Conservation (phyloP, 176 grass and related monocot genomes). For the Saccharum spontaneum region DNA sequence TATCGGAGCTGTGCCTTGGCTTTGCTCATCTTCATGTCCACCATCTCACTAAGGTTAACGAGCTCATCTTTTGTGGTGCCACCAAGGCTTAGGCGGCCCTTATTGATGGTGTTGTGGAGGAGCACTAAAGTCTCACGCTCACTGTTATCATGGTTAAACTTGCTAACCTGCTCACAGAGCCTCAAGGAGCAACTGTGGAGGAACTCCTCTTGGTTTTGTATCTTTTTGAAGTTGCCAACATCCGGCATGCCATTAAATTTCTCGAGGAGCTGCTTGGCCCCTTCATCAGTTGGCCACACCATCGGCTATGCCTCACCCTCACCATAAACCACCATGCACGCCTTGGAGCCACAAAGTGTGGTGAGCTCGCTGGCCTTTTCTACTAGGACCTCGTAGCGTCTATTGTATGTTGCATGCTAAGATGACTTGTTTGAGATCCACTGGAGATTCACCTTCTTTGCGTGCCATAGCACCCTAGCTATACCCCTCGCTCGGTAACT, state of each 20-base stretch:
- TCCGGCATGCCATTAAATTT: slow-evolving; percentile 35
- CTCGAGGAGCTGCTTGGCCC: neutral
- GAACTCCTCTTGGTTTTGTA: slow-evolving; percentile 32
- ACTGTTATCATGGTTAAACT: neutral
- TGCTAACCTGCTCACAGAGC: neutral
- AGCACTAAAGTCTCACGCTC: neutral
- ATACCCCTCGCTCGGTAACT: neutral
- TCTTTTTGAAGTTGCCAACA: slow-evolving; percentile 26
- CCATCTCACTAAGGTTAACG: neutral
- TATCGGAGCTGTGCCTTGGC: neutral
- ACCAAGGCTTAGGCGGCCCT: neutral
- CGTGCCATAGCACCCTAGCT: slow-evolving; percentile 18
- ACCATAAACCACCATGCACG: slow-evolving; percentile 28
- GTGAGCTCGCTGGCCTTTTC: slow-evolving; percentile 44
- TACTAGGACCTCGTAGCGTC: neutral
- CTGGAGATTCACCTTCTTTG: slow-evolving; percentile 30
- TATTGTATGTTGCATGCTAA: slow-evolving; percentile 18
- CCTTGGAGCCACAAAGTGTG: slow-evolving; percentile 32
- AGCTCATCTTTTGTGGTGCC: slow-evolving; percentile 15
- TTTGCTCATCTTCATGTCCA: neutral
- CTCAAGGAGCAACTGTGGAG: slow-evolving; percentile 10
- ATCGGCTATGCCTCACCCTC: neutral
- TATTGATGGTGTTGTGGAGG: neutral
- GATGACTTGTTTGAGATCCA: slow-evolving; percentile 12
- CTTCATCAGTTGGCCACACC: slow-evolving; percentile 3